These are phyloP conservation scores for Dioszegia hungarica DNA, from an alignment of 768 basidiomycete species.

Conservation along the genomic window DNA sequence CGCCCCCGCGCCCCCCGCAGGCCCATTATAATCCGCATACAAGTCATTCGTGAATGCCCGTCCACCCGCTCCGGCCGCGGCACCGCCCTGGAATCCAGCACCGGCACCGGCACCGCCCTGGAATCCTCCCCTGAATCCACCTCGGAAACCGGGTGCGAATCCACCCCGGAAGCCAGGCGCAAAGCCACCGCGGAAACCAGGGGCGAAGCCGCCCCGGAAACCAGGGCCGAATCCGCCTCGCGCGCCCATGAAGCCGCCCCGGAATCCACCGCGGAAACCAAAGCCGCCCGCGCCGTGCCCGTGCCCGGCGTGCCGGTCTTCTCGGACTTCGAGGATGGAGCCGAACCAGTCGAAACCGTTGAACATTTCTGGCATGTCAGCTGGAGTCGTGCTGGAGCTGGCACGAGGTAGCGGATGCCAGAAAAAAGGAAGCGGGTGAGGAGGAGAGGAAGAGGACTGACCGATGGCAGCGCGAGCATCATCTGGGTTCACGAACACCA, in stretches of 20 bases:
- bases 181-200: constrained; percentile 53
- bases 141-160: constrained; percentile 58
- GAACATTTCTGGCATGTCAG: constrained; percentile 68
- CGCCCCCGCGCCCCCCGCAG: constrained; percentile 55
- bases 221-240: constrained; percentile 54
- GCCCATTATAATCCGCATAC: constrained; percentile 88
- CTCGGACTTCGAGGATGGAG: constrained; percentile 87
- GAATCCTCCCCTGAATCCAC: constrained; percentile 50
- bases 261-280: constrained; percentile 53
- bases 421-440: too few relatives aligned
- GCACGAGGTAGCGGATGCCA: too few relatives aligned
- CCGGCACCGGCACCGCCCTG: constrained; percentile 50
- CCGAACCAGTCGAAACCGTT: constrained; percentile 98
- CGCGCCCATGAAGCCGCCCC: constrained; percentile 53
- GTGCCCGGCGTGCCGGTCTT: constrained; percentile 54
- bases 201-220: constrained; percentile 27
- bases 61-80: constrained; percentile 57
- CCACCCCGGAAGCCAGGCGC: constrained; percentile 49
- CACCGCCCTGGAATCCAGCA: constrained; percentile 59
- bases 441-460: constrained; percentile 52
- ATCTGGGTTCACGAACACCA: constrained; percentile 84
- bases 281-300: constrained; percentile 44
- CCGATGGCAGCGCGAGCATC: constrained; percentile 90
- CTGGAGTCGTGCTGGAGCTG: too few relatives aligned
- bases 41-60: constrained; percentile 70